Evolutionary conservation across 345 rosid genomes (phyloP), one percentile per base, ranked within the genome.

Genomic region (Populus simonii): DNA sequence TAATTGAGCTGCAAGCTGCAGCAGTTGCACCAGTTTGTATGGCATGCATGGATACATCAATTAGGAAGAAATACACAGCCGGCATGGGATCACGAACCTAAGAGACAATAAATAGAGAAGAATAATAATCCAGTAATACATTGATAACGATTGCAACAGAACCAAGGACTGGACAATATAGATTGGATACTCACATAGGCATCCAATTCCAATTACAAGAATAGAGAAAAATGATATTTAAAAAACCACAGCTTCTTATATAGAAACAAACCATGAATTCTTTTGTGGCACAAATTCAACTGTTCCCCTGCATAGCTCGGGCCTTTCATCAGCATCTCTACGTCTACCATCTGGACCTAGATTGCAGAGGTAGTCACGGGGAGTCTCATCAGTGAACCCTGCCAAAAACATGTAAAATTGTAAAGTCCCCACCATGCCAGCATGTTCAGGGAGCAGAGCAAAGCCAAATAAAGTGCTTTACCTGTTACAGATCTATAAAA

Each of bases 21-120:
- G 99, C 98, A 79, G 98, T 91, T 72, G 98, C 98, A 83, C 98
- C 97, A 49, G 94, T 96, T 85, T 91, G 98, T 78, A 96, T 73
- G 15, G 97, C 97, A 90, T 92, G 91, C 95, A 92, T 87, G 55
- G 98, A 93, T 74, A 96, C 99, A 86, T 96, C 99, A 84, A 96
- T 83, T 62, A 92, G 94, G 85, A 93, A 93, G 90, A 96, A 93
- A 82, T 88, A 93, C 36, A 96, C 94, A 16, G 96, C 95, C 22
- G 97, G 98, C 99, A 96, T 96, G 71, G 99, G 98, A 79, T 96
- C 99, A 74, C 99, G 97, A 75, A 93, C 89, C 99, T 96, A 87
- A 63, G 74, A 84, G 70, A 65, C 29, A n/a, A 38, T 67, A 29
- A 55, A 63, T 22, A 41, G 15, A 45, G 65, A 78, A n/a, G 7